Conservation (phyloP, 1,139 yeast genomes). For the Blastobotrys petasosporus region DNA sequence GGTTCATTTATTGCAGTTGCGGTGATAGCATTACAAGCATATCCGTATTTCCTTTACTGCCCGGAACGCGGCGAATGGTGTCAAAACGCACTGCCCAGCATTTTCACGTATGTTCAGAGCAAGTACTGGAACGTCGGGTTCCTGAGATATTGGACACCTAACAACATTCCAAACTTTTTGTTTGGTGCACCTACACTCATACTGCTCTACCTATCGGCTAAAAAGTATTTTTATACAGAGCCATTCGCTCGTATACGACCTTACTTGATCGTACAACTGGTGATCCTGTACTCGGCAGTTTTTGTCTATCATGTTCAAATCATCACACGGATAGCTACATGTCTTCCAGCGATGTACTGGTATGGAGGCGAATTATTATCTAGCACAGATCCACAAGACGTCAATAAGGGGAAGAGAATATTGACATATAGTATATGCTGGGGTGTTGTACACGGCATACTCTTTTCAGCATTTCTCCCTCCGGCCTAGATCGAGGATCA, state of each 20-base stretch:
- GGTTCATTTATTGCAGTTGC: constrained; percentile 51
- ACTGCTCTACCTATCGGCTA: constrained; percentile 35
- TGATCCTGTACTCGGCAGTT: constrained; percentile 47
- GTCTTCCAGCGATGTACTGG: constrained; percentile 74
- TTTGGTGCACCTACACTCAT: constrained; percentile 64
- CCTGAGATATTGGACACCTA: constrained; percentile 70
- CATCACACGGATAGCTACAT: constrained; percentile 69
- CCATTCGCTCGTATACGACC: constrained; percentile 15
- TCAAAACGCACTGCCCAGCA: constrained; percentile 45
- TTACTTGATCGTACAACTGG: constrained; percentile 27
- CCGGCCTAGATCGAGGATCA: constrained; percentile 33
- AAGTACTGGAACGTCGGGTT: constrained; percentile 86
- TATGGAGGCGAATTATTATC: constrained; percentile 43
- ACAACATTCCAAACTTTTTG: constrained; percentile 78
- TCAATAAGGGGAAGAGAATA: constrained; percentile 22
- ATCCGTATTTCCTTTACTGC: constrained; percentile 58
- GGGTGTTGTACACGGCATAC: constrained; percentile 35
- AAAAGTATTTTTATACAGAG: constrained; percentile 9
- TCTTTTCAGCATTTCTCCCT: constrained; percentile 42
- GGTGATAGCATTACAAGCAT: constrained; percentile 43
- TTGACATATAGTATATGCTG: constrained; percentile 32
- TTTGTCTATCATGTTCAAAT: constrained; percentile 82
- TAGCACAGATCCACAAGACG: constrained; percentile 17
- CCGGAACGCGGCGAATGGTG: constrained; percentile 83
- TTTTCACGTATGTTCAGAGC: constrained; percentile 69